phyloP scores from a whole-genome alignment of 2,329 filamentous ascomycete genomes.

The Mariannaea sp. region DNA sequence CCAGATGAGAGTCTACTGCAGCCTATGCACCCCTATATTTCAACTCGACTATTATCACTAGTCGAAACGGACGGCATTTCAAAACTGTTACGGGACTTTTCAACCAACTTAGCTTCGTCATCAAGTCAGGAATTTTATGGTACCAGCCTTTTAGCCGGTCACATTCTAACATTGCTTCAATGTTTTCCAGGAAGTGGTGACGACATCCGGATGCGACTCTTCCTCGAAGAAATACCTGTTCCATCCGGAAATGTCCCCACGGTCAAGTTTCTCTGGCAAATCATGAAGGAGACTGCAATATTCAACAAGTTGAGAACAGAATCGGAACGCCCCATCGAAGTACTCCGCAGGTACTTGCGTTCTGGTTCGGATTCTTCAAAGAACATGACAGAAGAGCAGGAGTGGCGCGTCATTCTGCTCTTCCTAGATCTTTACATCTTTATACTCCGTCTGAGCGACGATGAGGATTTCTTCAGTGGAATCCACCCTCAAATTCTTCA shows the following conservation, averaged over 20 bases:
- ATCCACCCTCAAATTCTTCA: slow-evolving; percentile 48
- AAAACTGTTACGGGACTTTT: slow-evolving; percentile 42
- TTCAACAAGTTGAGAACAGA: slow-evolving; percentile 41
- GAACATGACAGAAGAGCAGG: slow-evolving; percentile 47
- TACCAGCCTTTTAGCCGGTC: slow-evolving; percentile 77
- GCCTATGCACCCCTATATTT: slow-evolving; percentile 61
- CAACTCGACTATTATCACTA: slow-evolving; percentile 69
- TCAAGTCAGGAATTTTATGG: slow-evolving; percentile 40
- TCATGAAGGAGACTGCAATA: slow-evolving; percentile 51
- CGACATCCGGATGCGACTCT: slow-evolving; percentile 94
- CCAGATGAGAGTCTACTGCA: slow-evolving; percentile 26
- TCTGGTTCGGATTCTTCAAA: slow-evolving; percentile 35
- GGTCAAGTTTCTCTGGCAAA: slow-evolving; percentile 78
- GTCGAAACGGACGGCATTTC: slow-evolving; percentile 78
- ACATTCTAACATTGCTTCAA: slow-evolving; percentile 81
- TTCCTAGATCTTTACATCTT: slow-evolving; percentile 96
- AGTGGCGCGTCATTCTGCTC: slow-evolving; percentile 88
- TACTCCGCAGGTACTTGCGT: slow-evolving; percentile 41
- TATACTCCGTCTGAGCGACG: slow-evolving; percentile 88
- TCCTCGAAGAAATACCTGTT: slow-evolving; percentile 56
- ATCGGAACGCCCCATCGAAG: slow-evolving; percentile 36
- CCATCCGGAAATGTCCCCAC: slow-evolving; percentile 61
- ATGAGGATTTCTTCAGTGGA: slow-evolving; percentile 87
- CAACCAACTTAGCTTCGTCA: slow-evolving; percentile 39
- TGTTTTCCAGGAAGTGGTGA: slow-evolving; percentile 83